Base-by-base conservation (phyloP, 2,329 filamentous ascomycete species). In the Colletotrichum gloeosporioides region DNA sequence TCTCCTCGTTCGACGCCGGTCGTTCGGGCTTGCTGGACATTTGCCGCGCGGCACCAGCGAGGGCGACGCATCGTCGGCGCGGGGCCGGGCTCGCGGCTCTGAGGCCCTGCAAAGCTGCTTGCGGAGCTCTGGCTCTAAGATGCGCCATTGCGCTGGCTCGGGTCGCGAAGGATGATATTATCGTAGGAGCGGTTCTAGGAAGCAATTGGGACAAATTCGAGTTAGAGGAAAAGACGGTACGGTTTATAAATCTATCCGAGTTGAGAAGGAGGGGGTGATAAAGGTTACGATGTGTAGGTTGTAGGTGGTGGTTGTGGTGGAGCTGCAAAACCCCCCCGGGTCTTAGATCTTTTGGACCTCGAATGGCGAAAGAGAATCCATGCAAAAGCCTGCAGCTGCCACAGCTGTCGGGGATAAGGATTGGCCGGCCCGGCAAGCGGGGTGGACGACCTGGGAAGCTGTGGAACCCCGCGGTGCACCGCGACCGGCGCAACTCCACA, bases 1-100 rank as follows among this genome's bases (percentile, higher is more conserved):
- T 86, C 78, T 82, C 78, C 78, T 87, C 85, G 73, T 85, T 86
- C 69, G 79, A 75, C 15, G 69, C 32, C 65, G 77, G 78, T 55
- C 72, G 66, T 13, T 77, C 77, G 49, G 75, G 69, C 34, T 80
- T 80, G 71, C 80, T 82, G 25, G 83, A 78, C 71, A 78, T 77
- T 10, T 72, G 71, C 44, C 77, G 66, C 15, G 65, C 44, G 61
- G 71, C 31, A 5, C 44, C 62, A 16, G 70, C 57, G 32, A 78
- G 70, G 63, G 76, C 76, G 65, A 75, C 67, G 64, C 71, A 75
- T 63, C 36, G 75, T 27, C 49, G 36, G 59, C 76, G 77, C 44
- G 76, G 65, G 68, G 71, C 66, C 71, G 75, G 68, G 75, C 72
- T 78, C 49, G 78, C 71, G 65, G 77, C 72, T 67, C 78, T 80